Conservation (phyloP, 768 basidiomycete species). For the Suillus subaureus region DNA sequence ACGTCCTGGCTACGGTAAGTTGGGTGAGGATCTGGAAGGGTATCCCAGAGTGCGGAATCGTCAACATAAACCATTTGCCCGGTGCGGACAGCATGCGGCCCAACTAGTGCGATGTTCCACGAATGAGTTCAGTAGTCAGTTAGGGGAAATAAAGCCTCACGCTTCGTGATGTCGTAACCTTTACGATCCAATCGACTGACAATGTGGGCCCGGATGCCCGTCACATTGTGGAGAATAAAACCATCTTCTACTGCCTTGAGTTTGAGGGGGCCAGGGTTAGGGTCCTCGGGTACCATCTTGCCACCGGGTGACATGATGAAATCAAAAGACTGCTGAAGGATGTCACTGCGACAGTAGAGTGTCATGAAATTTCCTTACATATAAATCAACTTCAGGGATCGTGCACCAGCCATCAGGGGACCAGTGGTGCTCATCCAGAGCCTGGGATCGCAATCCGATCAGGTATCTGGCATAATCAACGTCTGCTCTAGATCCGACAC, state of each 20-base stretch:
- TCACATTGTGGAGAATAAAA: constrained; percentile 73
- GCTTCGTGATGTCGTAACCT: constrained; percentile 84
- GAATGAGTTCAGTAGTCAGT: constrained; percentile 11
- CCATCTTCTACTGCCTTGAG: constrained; percentile 65
- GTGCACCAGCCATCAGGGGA: constrained; percentile 76
- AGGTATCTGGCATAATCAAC: constrained; percentile 80
- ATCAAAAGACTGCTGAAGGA: constrained; percentile 65
- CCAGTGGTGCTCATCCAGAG: constrained; percentile 60
- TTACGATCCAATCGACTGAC: constrained; percentile 79
- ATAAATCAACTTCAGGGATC: constrained; percentile 63
- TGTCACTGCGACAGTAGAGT: constrained; percentile 5
- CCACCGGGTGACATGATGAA: constrained; percentile 75
- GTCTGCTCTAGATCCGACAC: constrained; percentile 74
- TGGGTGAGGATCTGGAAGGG: constrained; percentile 27
- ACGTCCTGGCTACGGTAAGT: constrained; percentile 40
- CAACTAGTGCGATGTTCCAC: constrained; percentile 51
- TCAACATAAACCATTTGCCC: constrained; percentile 85
- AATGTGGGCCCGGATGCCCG: constrained; percentile 78
- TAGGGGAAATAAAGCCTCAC: constrained; percentile 45
- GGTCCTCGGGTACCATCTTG: constrained; percentile 58
- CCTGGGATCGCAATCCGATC: constrained; percentile 53
- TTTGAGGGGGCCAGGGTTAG: constrained; percentile 68
- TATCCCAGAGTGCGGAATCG: constrained; percentile 54
- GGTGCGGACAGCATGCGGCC: constrained; percentile 75
- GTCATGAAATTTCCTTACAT: constrained; percentile 49